Base-by-base conservation (phyloP, 306 rosid genomes). In the Cucumis melo region DNA sequence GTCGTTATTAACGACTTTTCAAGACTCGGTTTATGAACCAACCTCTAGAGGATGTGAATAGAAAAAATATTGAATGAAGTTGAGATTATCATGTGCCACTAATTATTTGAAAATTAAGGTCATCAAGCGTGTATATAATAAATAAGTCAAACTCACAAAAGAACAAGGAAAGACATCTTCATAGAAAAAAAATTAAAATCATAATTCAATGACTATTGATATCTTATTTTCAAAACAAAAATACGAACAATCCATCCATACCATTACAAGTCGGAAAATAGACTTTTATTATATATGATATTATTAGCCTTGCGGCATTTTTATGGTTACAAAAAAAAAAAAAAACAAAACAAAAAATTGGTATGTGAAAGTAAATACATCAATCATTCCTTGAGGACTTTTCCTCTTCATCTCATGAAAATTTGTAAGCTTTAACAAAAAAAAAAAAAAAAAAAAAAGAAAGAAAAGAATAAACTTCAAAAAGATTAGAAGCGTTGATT, bases 331-430 rank as follows among this genome's bases (percentile, higher is more conserved):
- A 72, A 46, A 11, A 71, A 48, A 44, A 23, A 39, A 66, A 36
- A 64, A 67, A 72, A 46, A 11, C 48, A 48, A 44, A 23, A 39
- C 41, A 36, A 64, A 67, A 67, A 21, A 23, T 5, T 46, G 16
- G 76, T 72, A 50, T 72, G 42, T 50, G 27, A 71, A 48, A 48
- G 58, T 50, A 72, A 72, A 48, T 72, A 72, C 75, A 70, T 41
- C 17, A 42, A 67, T 67, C 74, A 39, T 67, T 42, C 55, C 12
- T 46, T 23, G 57, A 70, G 75, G 75, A 44, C 57, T 23, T 70
- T 70, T 70, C 75, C 75, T 46, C 74, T 21, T 68, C 53, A 42
- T 14, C 56, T 68, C 39, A 46, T 48, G 38, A 72, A 50, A 24
- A 46, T 72, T 72, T 27, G 39, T 68, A 42, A 70, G 5, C 11